A percentile compares a stretch with the other conserved stretches of the same genome.
phyloP scores from a whole-genome alignment of 2,329 filamentous ascomycete species.

The Aspergillus glaucus region DNA sequence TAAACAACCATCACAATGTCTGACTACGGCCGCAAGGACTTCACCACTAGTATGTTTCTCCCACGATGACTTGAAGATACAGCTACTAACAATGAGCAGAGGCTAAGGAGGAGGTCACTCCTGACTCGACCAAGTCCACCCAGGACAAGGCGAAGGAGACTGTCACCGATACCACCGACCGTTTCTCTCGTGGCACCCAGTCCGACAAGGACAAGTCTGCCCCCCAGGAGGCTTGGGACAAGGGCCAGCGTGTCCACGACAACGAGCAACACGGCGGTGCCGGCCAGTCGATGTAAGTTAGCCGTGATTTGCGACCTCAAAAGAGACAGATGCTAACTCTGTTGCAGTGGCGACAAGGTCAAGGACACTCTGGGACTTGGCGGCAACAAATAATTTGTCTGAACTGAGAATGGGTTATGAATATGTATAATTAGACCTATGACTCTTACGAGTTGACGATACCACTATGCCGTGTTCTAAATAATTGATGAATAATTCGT shows the following conservation, averaged over 20 bases:
- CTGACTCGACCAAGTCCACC: slow-evolving; percentile 57
- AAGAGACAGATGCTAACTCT: background rate
- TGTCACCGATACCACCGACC: slow-evolving; percentile 52
- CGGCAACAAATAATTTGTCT: slow-evolving; percentile 16
- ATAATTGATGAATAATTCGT: background rate
- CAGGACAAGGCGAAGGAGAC: slow-evolving; percentile 51
- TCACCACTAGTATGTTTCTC: slow-evolving; percentile 41
- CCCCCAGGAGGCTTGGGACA: slow-evolving; percentile 48
- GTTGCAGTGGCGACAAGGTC: slow-evolving; percentile 36
- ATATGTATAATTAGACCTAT: slow-evolving; percentile 8
- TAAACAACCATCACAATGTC: slow-evolving; percentile 45
- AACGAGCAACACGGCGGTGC: slow-evolving; percentile 33
- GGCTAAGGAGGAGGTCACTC: slow-evolving; percentile 52
- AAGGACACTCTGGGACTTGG: slow-evolving; percentile 39
- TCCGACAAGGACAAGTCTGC: slow-evolving; percentile 51
- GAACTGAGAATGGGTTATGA: background rate
- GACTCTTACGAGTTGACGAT: slow-evolving; percentile 21
- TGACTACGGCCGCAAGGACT: slow-evolving; percentile 58
- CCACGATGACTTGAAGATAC: background rate
- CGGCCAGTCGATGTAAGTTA: slow-evolving; percentile 34
- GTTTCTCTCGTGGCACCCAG: slow-evolving; percentile 45
- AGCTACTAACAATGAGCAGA: slow-evolving; percentile 33
- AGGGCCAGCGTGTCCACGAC: slow-evolving; percentile 43
- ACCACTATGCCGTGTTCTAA: slow-evolving; percentile 10
- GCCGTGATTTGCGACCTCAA: background rate